phyloP scores from a whole-genome alignment of 192 early-diverging fungal species.

The Diversispora eburnea region DNA sequence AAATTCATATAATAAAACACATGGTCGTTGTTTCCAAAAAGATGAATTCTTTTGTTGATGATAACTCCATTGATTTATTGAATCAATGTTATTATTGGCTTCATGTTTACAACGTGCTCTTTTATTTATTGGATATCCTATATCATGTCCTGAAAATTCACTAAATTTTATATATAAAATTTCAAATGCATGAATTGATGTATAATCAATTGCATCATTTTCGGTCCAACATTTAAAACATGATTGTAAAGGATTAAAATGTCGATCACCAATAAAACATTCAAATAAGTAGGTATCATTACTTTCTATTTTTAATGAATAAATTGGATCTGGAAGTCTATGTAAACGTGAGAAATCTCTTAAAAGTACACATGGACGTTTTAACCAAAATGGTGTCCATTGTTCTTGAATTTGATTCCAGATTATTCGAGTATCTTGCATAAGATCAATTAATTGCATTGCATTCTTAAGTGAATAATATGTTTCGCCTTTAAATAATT shows the following conservation, averaged over 20 bases:
- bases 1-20: neutral
- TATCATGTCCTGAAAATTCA: neutral
- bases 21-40: neutral
- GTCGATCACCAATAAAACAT: neutral
- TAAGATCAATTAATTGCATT: neutral
- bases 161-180: neutral
- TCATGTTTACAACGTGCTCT: neutral
- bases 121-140: neutral
- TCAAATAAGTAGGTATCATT: neutral
- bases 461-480: neutral
- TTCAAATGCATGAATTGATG: neutral
- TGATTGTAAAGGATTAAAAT: neutral
- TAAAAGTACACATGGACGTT: neutral
- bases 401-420: neutral
- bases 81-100: neutral
- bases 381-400: neutral
- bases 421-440: neutral
- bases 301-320: neutral
- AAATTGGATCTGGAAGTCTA: neutral
- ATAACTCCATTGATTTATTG: neutral
- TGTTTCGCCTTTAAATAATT: neutral
- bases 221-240: neutral
- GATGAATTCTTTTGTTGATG: neutral
- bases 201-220: neutral
- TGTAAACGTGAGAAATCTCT: neutral